Percentiles rank a stretch among this genome's conserved stretches.
phyloP scores from a whole-genome alignment of 2,329 filamentous ascomycete genomes.

The Alternaria dauci region DNA sequence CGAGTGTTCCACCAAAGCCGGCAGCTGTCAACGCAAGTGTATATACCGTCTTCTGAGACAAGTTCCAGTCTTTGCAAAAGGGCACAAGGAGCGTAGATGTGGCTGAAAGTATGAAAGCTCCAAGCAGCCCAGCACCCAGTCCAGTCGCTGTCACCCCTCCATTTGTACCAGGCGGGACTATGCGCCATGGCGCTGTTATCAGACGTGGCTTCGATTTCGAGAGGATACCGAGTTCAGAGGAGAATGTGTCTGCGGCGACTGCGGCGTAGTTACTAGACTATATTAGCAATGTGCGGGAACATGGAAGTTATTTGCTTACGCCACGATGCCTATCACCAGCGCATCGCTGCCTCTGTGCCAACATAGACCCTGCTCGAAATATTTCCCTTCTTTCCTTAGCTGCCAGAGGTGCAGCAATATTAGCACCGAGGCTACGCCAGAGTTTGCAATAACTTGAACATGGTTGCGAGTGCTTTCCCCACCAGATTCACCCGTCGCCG shows the following conservation, averaged over 20 bases:
- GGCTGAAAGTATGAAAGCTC: conserved; percentile 74
- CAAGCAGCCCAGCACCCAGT: conserved; percentile 74
- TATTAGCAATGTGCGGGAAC: conserved; percentile 45
- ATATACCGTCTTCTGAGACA: conserved; percentile 46
- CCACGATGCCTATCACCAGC: conserved; percentile 59
- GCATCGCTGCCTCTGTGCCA: conserved; percentile 52
- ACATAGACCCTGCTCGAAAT: conserved; percentile 46
- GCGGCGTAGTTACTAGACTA: conserved; percentile 81
- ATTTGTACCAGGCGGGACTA: conserved; percentile 90
- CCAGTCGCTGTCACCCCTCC: conserved; percentile 85
- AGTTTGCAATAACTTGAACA: conserved; percentile 91
- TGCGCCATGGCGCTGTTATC: conserved; percentile 81
- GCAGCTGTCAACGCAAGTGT: conserved; percentile 69
- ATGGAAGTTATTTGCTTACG: conserved; percentile 38
- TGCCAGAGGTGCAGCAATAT: conserved; percentile 62
- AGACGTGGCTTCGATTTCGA: conserved; percentile 78
- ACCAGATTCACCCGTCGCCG: conserved; percentile 74
- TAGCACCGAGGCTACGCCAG: conserved; percentile 75
- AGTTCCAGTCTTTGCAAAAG: conserved; percentile 63
- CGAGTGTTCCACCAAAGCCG: conserved; percentile 79
- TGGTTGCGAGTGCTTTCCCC: conserved; percentile 86
- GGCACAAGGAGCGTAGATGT: conserved; percentile 74
- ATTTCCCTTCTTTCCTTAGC: conserved; percentile 49
- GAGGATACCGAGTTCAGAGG: conserved; percentile 92
- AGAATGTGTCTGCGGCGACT: conserved; percentile 92